These are phyloP conservation scores for Elongisporangium senticosum DNA, from an alignment of 352 stramenopile genomes.

Conservation along the genomic window DNA sequence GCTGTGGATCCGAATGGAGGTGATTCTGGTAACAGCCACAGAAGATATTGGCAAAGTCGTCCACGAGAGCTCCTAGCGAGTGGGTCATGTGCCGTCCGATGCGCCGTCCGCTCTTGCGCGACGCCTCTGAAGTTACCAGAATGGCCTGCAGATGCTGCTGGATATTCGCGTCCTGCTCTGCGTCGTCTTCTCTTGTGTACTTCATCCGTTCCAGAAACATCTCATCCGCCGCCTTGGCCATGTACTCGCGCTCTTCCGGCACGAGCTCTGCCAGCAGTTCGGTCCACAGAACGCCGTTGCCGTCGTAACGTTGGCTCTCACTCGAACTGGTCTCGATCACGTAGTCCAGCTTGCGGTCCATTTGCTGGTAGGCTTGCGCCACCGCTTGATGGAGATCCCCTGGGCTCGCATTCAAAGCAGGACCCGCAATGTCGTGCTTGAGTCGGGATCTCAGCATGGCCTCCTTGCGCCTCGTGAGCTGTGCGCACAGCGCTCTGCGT, in stretches of 20 bases:
- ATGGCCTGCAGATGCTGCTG: constrained; percentile 35
- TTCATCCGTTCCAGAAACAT: constrained; percentile 62
- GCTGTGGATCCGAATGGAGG: constrained; percentile 12
- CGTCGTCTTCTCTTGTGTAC: constrained; percentile 31
- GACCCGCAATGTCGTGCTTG: constrained; percentile 3
- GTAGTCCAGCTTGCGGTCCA: constrained; percentile 13
- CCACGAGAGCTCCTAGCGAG: constrained; percentile 40
- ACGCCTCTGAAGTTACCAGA: constrained; percentile 25
- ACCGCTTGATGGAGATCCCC: too few species aligned
- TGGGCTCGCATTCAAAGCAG: neutral
- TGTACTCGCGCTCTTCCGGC: constrained; percentile 37
- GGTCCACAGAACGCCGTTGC: constrained; percentile 23
- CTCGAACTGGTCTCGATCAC: constrained; percentile 29
- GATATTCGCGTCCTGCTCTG: constrained; percentile 25
- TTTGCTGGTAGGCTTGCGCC: too few species aligned
- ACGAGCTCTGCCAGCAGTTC: constrained; percentile 35
- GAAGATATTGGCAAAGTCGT: constrained; percentile 50
- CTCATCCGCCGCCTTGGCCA: constrained; percentile 46
- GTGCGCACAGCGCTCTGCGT: constrained; percentile 4
- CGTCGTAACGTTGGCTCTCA: constrained; percentile 13
- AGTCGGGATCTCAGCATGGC: constrained; percentile 17
- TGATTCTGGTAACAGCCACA: constrained; percentile 31
- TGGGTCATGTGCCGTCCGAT: constrained; percentile 35
- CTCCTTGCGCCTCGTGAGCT: constrained; percentile 4
- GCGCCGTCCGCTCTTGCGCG: constrained; percentile 10